Evolutionary conservation across 441 rosid species (phyloP).

Genomic region (Breynia disticha): DNA sequence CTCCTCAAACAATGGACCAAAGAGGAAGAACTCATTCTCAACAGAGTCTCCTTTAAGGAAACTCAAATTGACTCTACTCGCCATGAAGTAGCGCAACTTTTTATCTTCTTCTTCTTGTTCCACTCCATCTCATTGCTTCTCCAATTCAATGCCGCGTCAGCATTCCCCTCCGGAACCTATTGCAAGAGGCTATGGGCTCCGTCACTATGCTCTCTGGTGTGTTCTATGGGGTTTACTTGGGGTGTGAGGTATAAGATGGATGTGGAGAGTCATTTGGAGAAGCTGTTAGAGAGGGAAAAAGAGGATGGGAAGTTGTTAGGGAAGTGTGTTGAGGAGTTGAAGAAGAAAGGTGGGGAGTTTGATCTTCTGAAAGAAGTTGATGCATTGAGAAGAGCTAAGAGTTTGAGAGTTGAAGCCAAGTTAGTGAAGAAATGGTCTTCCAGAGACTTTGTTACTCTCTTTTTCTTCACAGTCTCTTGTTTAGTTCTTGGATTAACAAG

Average conservation of each 20-base stretch:
- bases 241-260: conserved; percentile 78
- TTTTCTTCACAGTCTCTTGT: conserved; percentile 68
- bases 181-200: conserved; percentile 75
- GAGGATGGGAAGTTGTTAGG: conserved; percentile 73
- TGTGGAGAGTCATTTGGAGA: conserved; percentile 65
- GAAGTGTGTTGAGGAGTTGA: conserved; percentile 84
- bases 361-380: conserved; percentile 91
- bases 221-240: conserved; percentile 73
- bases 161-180: conserved; percentile 6
- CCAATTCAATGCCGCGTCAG: conserved; percentile 48
- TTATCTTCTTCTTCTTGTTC: conserved; percentile 79
- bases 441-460: conserved; percentile 59
- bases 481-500: conserved; percentile 62
- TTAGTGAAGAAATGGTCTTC: conserved; percentile 72
- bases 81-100: conserved; percentile 60
- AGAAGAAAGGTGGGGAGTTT: conserved; percentile 79
- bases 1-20: conserved; percentile 89
- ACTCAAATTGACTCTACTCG: conserved; percentile 59
- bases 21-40: conserved; percentile 77
- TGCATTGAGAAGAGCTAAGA: conserved; percentile 83
- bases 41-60: conserved; percentile 61
- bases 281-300: conserved; percentile 72
- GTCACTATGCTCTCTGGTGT: conserved; percentile 49
- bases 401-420: conserved; percentile 59
- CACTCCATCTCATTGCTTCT: conserved; percentile 67